Evolutionary conservation across 2,329 filamentous ascomycete genomes (phyloP), one percentile per base, ranked within the genome.

Genomic region (Helotiales sp.): DNA sequence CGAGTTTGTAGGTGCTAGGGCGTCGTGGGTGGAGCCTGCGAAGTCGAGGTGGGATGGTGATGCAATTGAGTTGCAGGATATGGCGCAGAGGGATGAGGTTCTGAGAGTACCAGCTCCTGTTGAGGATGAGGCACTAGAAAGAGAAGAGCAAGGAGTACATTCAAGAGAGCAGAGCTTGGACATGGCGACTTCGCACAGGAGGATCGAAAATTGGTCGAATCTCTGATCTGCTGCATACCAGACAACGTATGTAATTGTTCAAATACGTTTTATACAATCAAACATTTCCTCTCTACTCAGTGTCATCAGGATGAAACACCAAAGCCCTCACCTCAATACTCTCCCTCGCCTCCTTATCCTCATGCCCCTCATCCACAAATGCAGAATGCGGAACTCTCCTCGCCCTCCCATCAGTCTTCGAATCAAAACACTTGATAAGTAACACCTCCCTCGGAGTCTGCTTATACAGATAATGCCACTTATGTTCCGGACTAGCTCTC

Each of bases 401-500:
- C 6, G 81, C 80, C 25, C 79, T 70, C 0, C 80, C 81, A 67
- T 84, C 81, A 19, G 73, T 73, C 74, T 83, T 81, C 24, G 75
- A 81, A 69, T 87, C 84, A 66, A 81, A 86, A 65, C 81, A 85
- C 70, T 86, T 87, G 70, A 87, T 83, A 42, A 87, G 65, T 2
- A 82, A 74, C 3, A 82, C 79, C 71, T 87, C 77, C 3, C 79
- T 74, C 0, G 81, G 81, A 0, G 72, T 75, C 66, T 84, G 77
- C 1, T 74, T 75, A 48, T 74, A 75, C 59, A 80, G 75, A 68
- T 81, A 85, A 66, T 78, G 80, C 81, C 81, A 85, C 65, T 71
- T 73, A 36, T 82, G 79, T 0, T 75, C 74, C 52, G 78, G 63
- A n/a, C 71, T 72, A 2, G 10, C 79, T 82, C 72, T 82, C 79